A percentile compares a stretch with the other conserved stretches of the same genome.
Evolutionary conservation across 768 basidiomycete species (phyloP).

Genomic region (Mycena galericulata): DNA sequence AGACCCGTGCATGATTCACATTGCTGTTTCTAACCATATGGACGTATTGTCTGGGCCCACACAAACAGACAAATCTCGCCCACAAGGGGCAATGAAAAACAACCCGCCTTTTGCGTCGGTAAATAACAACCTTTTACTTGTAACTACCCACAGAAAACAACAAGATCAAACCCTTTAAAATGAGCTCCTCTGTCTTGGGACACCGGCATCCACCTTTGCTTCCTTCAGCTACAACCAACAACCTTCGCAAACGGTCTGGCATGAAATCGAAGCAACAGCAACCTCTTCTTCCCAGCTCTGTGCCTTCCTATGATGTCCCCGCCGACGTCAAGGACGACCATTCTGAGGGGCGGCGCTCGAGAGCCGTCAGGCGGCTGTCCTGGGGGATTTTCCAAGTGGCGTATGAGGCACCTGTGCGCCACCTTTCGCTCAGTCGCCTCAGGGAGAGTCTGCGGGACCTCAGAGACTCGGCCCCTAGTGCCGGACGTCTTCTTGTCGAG

Average conservation of each 20-base stretch:
- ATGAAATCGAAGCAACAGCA: conserved; percentile 19
- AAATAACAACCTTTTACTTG: conserved; percentile 16
- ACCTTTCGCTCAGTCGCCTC: not conserved
- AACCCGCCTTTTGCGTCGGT: conserved; percentile 14
- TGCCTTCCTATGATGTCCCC: not conserved
- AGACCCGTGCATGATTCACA: not conserved
- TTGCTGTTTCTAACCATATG: conserved; percentile 22
- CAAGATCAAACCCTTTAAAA: conserved; percentile 28
- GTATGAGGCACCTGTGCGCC: conserved; percentile 37
- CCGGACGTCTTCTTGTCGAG: conserved; percentile 39
- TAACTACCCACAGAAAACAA: conserved; percentile 27
- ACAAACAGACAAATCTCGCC: conserved; percentile 21
- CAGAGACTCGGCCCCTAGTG: conserved; percentile 20
- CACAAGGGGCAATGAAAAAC: conserved; percentile 26
- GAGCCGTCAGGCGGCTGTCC: conserved; percentile 36
- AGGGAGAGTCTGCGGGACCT: conserved; percentile 9
- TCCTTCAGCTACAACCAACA: conserved; percentile 14
- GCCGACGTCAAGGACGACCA: conserved; percentile 1
- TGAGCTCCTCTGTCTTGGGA: conserved; percentile 2
- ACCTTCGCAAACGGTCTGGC: conserved; percentile 18
- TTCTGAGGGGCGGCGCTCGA: not conserved
- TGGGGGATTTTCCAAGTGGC: conserved; percentile 53
- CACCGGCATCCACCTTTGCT: conserved; percentile 15
- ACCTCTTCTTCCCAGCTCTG: conserved; percentile 14
- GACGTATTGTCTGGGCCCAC: conserved; percentile 8